phyloP scores from a whole-genome alignment of 2,329 filamentous ascomycete species.

The Colletotrichum orchidophilum region DNA sequence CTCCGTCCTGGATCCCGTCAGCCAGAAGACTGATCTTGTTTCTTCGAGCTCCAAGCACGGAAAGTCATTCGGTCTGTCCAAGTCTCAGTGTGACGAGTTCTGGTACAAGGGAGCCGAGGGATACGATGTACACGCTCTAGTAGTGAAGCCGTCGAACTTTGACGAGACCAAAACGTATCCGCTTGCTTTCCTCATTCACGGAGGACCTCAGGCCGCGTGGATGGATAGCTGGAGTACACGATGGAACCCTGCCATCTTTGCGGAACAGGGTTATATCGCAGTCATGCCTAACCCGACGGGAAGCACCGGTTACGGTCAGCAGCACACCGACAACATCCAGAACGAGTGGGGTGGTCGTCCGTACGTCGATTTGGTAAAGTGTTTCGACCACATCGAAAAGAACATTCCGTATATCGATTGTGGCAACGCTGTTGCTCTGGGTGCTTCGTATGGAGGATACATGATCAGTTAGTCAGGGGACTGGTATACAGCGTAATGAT shows the following conservation, averaged over 20 bases:
- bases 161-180: conserved; percentile 78
- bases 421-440: conserved; percentile 74
- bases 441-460: conserved; percentile 79
- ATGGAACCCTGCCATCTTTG: conserved; percentile 88
- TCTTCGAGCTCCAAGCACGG: conserved; percentile 75
- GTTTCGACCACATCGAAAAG: conserved; percentile 77
- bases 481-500: neutral
- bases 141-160: conserved; percentile 74
- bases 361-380: conserved; percentile 82
- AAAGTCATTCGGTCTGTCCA: conserved; percentile 71
- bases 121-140: conserved; percentile 75
- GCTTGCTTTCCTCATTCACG: conserved; percentile 82
- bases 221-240: conserved; percentile 79
- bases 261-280: conserved; percentile 87
- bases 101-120: conserved; percentile 71
- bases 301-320: conserved; percentile 83
- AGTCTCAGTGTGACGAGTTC: conserved; percentile 71
- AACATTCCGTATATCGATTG: conserved; percentile 76
- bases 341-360: conserved; percentile 87
- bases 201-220: conserved; percentile 84
- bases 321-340: conserved; percentile 78
- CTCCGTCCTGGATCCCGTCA: conserved; percentile 62
- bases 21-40: conserved; percentile 52
- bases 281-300: conserved; percentile 86
- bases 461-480: conserved; percentile 69